Conservation (phyloP, 192 early-diverging fungal genomes). For the Coemansia erecta region DNA sequence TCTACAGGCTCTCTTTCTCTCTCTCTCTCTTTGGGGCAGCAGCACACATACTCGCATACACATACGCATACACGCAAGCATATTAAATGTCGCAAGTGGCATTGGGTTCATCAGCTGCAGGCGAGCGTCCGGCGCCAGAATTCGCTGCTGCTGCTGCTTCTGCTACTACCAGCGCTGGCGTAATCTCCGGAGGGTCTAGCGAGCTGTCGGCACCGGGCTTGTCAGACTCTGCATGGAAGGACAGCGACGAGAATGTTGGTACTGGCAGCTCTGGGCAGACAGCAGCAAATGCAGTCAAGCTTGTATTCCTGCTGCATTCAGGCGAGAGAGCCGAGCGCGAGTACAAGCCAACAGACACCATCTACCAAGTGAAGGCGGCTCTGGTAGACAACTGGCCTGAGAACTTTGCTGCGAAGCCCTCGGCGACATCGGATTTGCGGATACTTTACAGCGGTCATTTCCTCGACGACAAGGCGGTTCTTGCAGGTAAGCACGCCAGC, state of each 20-base stretch:
- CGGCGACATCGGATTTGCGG: slow-evolving; percentile 27
- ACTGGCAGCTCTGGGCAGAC: neutral
- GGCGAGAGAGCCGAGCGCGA: slow-evolving; percentile 24
- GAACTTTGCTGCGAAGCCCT: slow-evolving; percentile 34
- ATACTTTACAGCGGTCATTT: slow-evolving; percentile 40
- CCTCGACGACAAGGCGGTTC: slow-evolving; percentile 34
- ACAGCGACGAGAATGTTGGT: slow-evolving; percentile 17
- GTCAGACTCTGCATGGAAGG: slow-evolving; percentile 7
- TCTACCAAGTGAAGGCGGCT: slow-evolving; percentile 33
- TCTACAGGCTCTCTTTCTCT: no score
- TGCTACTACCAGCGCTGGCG: neutral
- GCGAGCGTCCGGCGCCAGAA: no score
- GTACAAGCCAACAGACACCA: slow-evolving; percentile 28
- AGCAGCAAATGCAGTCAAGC: slow-evolving; percentile 11
- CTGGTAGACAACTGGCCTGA: slow-evolving; percentile 37
- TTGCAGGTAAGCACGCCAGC: slow-evolving; percentile 26
- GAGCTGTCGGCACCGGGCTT: neutral
- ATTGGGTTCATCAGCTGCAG: no score
- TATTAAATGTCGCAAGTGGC: no score
- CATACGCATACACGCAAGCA: no score
- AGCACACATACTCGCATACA: no score
- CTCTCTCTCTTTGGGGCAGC: no score
- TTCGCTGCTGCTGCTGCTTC: neutral
- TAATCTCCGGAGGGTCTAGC: neutral
- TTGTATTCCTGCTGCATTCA: slow-evolving; percentile 38